Evolutionary conservation across 2,329 filamentous ascomycete genomes (phyloP), one percentile per base, ranked within the genome.

Genomic region (Proliferodiscus dingleyae): DNA sequence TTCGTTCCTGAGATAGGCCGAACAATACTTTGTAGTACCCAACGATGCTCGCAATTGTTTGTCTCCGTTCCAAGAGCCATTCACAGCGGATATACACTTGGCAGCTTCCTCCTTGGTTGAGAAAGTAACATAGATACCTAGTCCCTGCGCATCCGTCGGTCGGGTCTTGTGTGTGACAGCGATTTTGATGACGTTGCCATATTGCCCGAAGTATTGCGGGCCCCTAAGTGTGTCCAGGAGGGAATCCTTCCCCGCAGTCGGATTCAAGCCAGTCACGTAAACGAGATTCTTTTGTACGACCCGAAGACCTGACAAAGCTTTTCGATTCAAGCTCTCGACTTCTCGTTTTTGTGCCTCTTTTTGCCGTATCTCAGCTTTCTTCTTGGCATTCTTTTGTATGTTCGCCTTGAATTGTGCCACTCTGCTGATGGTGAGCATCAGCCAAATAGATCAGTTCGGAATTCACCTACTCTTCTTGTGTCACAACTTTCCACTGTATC

Each of bases 221-320:
- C 90, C 90, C 46, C 94, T 83, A 37, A 98, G 72, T 0, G 90
- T 96, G 66, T 91, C 88, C 37, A 97, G 77, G 3, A 98, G 74
- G 58, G 91, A 88, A 64, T 97, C 90, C 68, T 98, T 93, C 53
- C 88, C 85, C 51, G 94, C 88, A 26, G 85, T 90, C 10, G 93
- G 93, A 52, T 87, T 94, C 21, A 98, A 75, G 41, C 93, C 93
- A 28, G 94, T 95, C 53, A 98, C 91, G 67, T 98, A 98, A 54
- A 98, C 93, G 37, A 98, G 80, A 64, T 98, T 98, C 73, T 97
- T 97, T 69, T 98, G 93, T 32, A 97, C 89, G 36, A 98, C 93
- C 39, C 93, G 82, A 39, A 98, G 87, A 46, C 93, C 93, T 43
- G 95, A 89, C 22, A 98, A 78, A 63, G 96, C 95, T 66, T 97